Conservation (phyloP, 1,284 basidiomycete genomes). For the Coniferiporia sulphurascens region DNA sequence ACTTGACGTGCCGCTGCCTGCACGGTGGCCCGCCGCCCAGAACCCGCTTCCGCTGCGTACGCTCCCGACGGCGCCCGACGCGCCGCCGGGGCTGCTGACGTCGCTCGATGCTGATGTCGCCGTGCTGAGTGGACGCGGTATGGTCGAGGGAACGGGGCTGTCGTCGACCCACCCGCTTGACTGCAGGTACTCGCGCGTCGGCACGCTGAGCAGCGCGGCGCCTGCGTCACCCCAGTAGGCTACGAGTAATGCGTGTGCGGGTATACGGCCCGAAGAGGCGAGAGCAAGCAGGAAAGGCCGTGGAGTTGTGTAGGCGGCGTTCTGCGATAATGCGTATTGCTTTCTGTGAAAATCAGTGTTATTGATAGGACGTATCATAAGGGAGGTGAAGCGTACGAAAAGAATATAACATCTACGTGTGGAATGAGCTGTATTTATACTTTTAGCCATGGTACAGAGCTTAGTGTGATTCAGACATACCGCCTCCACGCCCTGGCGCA, state of each 20-base stretch:
- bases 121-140: constrained; percentile 8
- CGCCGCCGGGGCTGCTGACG: neutral
- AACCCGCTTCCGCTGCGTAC: constrained; percentile 73
- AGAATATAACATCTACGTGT: constrained; percentile 71
- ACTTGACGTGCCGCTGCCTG: constrained; percentile 49
- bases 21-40: constrained; percentile 47
- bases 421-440: constrained; percentile 54
- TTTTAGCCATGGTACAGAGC: constrained; percentile 13
- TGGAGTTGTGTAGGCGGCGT: constrained; percentile 50
- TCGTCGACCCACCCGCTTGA: constrained; percentile 64
- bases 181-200: constrained; percentile 79
- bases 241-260: constrained; percentile 71
- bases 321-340: constrained; percentile 56
- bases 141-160: constrained; percentile 6
- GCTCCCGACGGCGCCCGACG: constrained; percentile 17
- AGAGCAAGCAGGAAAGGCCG: constrained; percentile 72
- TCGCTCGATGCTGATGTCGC: constrained; percentile 9
- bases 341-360: constrained; percentile 36
- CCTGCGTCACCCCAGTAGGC: constrained; percentile 73
- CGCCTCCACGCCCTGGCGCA: constrained; percentile 73
- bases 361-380: neutral
- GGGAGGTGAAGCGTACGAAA: constrained; percentile 29
- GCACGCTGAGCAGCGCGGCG: constrained; percentile 73
- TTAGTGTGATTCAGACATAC: constrained; percentile 34
- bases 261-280: constrained; percentile 44